Evolutionary conservation across 129 eudicot genomes (phyloP).

Genomic region (Centella asiatica): DNA sequence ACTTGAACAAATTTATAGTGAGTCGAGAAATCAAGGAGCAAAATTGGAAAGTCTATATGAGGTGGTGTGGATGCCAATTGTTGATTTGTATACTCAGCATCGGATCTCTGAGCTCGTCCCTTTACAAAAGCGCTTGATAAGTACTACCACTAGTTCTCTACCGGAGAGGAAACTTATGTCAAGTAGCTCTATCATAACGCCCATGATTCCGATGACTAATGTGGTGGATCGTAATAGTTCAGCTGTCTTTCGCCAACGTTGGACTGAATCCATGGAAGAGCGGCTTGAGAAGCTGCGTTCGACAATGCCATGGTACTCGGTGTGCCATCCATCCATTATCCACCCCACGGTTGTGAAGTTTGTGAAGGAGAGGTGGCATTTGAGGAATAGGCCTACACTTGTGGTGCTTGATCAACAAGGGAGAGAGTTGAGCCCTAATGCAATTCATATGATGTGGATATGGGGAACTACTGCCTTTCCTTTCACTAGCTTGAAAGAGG

Average conservation of each 20-base stretch:
- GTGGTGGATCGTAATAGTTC: slow-evolving; percentile 1
- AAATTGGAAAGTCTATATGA: no score
- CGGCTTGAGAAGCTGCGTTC: slow-evolving; percentile 32
- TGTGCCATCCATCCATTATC: slow-evolving; percentile 47
- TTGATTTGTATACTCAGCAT: slow-evolving; percentile 44
- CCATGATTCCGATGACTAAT: not conserved
- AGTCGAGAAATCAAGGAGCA: slow-evolving; percentile 39
- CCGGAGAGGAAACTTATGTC: no score
- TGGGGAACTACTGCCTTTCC: slow-evolving; percentile 66
- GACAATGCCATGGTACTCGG: slow-evolving; percentile 63
- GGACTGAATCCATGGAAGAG: slow-evolving; percentile 33
- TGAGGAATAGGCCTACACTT: slow-evolving; percentile 46
- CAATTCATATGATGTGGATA: slow-evolving; percentile 67
- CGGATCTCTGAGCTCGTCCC: no score
- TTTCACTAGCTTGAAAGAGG: slow-evolving; percentile 45
- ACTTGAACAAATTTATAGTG: slow-evolving; percentile 50
- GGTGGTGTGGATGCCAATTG: slow-evolving; percentile 58
- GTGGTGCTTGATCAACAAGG: slow-evolving; percentile 66
- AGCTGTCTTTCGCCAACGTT: not conserved
- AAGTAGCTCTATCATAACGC: no score
- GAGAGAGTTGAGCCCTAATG: slow-evolving; percentile 51
- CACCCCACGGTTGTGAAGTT: slow-evolving; percentile 33
- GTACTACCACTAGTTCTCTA: not conserved
- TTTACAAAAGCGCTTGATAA: slow-evolving; percentile 7
- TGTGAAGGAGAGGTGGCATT: slow-evolving; percentile 54